phyloP scores from a whole-genome alignment of 352 stramenopile genomes.

The Globisporangium rhizosaccharum region DNA sequence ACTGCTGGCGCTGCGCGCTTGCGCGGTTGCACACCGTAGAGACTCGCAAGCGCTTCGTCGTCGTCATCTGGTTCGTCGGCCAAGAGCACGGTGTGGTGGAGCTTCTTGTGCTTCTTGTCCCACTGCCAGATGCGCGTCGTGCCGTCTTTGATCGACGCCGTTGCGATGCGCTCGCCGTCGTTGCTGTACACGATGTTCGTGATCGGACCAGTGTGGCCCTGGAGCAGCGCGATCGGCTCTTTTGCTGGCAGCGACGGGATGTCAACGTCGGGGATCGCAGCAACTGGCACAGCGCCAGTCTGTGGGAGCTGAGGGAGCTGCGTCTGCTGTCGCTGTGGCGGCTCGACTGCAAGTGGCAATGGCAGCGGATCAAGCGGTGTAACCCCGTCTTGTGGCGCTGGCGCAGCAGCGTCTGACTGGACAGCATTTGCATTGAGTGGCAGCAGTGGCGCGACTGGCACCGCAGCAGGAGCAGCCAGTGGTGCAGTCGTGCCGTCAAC shows the following conservation, averaged over 20 bases:
- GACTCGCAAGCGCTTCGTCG: conserved; percentile 27
- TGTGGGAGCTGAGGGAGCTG: conserved; percentile 50
- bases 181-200: conserved; percentile 93
- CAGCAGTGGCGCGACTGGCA: conserved; percentile 6
- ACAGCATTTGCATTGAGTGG: conserved; percentile 13
- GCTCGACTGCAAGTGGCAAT: neutral
- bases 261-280: conserved; percentile 41
- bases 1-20: conserved; percentile 43
- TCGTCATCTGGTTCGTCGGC: conserved; percentile 37
- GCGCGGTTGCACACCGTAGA: conserved; percentile 40
- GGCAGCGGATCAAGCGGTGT: neutral
- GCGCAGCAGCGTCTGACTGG: neutral
- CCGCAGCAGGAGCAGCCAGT: neutral
- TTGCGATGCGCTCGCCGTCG: conserved; percentile 88
- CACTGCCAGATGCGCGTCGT: conserved; percentile 64
- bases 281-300: conserved; percentile 26
- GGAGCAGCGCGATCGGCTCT: conserved; percentile 58
- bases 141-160: conserved; percentile 93
- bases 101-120: conserved; percentile 53
- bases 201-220: conserved; percentile 90
- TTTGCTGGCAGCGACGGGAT: conserved; percentile 34
- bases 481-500: neutral
- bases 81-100: conserved; percentile 44
- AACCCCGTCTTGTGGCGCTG: neutral
- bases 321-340: conserved; percentile 19